Percentiles rank a stretch among this genome's conserved stretches.
Conservation (phyloP, 2,329 filamentous ascomycete genomes). For the Shiraia bambusicola region DNA sequence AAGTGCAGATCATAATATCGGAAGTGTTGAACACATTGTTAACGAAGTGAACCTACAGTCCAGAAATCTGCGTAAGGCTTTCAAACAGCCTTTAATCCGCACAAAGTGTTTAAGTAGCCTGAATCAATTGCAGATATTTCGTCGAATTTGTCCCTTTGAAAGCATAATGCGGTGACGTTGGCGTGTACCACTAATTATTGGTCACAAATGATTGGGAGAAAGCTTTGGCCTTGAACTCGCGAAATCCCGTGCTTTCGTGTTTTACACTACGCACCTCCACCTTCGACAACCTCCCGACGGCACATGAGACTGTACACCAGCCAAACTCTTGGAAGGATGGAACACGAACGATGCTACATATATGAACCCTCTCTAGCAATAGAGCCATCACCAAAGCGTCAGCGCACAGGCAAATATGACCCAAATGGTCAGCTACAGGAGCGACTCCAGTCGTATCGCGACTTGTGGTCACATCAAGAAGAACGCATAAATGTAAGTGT, state of each 20-base stretch:
- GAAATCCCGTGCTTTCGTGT: slow-evolving; percentile 11
- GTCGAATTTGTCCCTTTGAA: no score
- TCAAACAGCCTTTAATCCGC: no score
- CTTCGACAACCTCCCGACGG: neutral
- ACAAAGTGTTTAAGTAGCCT: no score
- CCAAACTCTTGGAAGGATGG: slow-evolving; percentile 37
- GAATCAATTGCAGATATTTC: no score
- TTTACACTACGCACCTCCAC: slow-evolving; percentile 2
- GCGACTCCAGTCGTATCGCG: slow-evolving; percentile 62
- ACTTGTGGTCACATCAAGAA: slow-evolving; percentile 66
- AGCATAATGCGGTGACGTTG: neutral
- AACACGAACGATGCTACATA: slow-evolving; percentile 53
- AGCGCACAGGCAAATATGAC: slow-evolving; percentile 36
- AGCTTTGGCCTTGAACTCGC: neutral
- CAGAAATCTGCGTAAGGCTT: no score
- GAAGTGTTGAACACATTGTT: no score
- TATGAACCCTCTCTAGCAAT: slow-evolving; percentile 43
- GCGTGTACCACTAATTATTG: neutral
- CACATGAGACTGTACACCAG: neutral
- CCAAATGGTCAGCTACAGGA: slow-evolving; percentile 38
- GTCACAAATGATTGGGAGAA: neutral
- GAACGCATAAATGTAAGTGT: slow-evolving; percentile 59
- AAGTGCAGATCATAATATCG: no score
- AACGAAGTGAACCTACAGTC: no score
- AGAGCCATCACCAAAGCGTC: slow-evolving; percentile 45